Conservation (phyloP, 352 stramenopile genomes). For the Pythium periplocum region DNA sequence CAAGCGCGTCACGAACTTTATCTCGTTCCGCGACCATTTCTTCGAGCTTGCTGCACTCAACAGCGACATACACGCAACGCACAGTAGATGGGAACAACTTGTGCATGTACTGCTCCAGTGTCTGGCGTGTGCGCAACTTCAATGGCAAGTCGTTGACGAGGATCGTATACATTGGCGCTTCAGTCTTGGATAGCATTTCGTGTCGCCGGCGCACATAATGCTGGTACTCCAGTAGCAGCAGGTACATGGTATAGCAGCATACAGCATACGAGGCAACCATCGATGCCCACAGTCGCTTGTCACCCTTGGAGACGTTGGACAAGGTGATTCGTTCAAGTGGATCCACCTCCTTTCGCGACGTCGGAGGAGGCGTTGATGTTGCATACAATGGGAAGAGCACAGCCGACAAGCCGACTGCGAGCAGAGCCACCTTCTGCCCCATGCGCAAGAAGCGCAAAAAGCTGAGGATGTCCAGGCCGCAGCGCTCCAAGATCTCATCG, state of each 20-base stretch:
- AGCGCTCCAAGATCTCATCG: slow-evolving; percentile 62
- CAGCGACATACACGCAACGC: slow-evolving; percentile 56
- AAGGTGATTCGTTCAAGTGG: slow-evolving; percentile 63
- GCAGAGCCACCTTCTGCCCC: slow-evolving; percentile 59
- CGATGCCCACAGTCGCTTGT: slow-evolving; percentile 56
- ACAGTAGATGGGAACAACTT: slow-evolving; percentile 64
- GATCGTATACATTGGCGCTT: slow-evolving; percentile 67
- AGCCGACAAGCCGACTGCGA: slow-evolving; percentile 46
- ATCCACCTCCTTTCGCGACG: slow-evolving; percentile 27
- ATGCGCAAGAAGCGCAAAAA: slow-evolving; percentile 69
- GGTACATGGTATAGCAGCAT: slow-evolving; percentile 42
- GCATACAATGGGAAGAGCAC: slow-evolving; percentile 70
- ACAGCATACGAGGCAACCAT: slow-evolving; percentile 51
- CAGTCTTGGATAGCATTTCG: slow-evolving; percentile 41
- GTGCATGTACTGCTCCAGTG: slow-evolving; percentile 64
- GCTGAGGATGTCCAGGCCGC: slow-evolving; percentile 68
- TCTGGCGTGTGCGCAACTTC: slow-evolving; percentile 48
- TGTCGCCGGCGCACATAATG: slow-evolving; percentile 58
- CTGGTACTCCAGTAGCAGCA: slow-evolving; percentile 60
- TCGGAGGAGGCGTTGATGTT: slow-evolving; percentile 27
- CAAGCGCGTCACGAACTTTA: slow-evolving; percentile 32
- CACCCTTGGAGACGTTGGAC: slow-evolving; percentile 56
- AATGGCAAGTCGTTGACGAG: slow-evolving; percentile 66
- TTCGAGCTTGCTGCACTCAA: slow-evolving; percentile 62
- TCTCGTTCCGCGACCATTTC: slow-evolving; percentile 47